Evolutionary conservation across 2,329 filamentous ascomycete species (phyloP).

Genomic region (Beauveria bassiana): DNA sequence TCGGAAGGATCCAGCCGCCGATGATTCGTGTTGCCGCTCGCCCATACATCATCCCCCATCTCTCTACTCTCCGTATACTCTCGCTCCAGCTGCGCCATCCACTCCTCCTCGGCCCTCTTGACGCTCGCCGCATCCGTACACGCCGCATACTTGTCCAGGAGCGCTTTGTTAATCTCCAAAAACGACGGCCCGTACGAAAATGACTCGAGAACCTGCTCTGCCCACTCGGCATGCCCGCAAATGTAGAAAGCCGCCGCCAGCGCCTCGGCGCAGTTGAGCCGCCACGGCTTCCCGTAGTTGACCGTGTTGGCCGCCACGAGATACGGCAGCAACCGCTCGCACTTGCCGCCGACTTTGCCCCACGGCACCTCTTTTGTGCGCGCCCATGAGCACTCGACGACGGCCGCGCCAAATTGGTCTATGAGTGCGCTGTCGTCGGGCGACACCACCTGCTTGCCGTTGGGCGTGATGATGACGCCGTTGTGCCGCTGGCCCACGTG

Average conservation of each 20-base stretch:
- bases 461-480: constrained; percentile 90
- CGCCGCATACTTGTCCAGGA: constrained; percentile 77
- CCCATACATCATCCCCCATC: constrained; percentile 72
- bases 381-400: constrained; percentile 97
- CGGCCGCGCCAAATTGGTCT: constrained; percentile 84
- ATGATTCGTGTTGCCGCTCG: constrained; percentile 80
- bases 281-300: constrained; percentile 94
- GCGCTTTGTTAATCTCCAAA: constrained; percentile 76
- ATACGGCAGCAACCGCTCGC: constrained; percentile 84
- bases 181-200: constrained; percentile 89
- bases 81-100: constrained; percentile 82
- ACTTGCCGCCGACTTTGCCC: constrained; percentile 84
- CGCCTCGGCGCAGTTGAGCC: constrained; percentile 92
- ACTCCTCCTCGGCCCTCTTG: constrained; percentile 77
- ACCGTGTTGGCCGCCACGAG: constrained; percentile 94
- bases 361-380: constrained; percentile 87
- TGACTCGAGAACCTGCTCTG: constrained; percentile 68
- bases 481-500: constrained; percentile 85
- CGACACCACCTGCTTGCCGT: constrained; percentile 78
- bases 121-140: constrained; percentile 75
- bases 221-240: constrained; percentile 88
- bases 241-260: constrained; percentile 89
- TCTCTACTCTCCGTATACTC: constrained; percentile 79
- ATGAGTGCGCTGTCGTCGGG: constrained; percentile 75
- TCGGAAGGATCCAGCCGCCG: constrained; percentile 46